A percentile compares a stretch with the other conserved stretches of the same genome.
Evolutionary conservation across 2,329 filamentous ascomycete species (phyloP).

Genomic region (Diaporthe humulicola): DNA sequence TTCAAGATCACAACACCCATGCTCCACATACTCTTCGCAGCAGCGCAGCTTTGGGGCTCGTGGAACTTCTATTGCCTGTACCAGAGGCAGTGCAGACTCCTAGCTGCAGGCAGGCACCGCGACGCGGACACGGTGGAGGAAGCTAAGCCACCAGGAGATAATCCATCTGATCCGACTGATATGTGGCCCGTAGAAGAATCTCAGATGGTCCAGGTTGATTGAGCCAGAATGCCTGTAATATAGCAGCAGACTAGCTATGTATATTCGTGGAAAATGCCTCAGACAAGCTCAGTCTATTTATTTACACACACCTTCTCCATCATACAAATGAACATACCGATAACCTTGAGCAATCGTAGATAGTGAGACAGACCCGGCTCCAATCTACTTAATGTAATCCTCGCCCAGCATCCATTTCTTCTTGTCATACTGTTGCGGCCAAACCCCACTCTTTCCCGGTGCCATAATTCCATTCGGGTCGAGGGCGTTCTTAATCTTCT

Average conservation of each 20-base stretch:
- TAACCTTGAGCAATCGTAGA: no score
- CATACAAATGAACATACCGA: neutral
- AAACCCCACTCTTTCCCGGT: constrained; percentile 61
- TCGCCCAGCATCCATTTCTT: constrained; percentile 24
- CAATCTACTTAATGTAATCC: constrained; percentile 11
- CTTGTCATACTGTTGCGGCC: constrained; percentile 48
- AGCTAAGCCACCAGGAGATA: neutral
- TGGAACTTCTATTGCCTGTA: constrained; percentile 27
- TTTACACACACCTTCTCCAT: neutral
- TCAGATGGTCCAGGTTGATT: neutral
- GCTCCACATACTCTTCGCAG: constrained; percentile 23
- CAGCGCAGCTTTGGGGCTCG: constrained; percentile 31
- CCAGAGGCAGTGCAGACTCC: neutral
- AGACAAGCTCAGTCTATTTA: neutral
- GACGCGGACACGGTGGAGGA: neutral
- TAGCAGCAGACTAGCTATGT: neutral
- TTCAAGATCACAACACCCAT: constrained; percentile 33
- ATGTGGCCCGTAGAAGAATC: neutral
- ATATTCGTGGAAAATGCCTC: neutral
- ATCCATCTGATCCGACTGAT: neutral
- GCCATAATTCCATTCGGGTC: constrained; percentile 60
- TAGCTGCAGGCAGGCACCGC: neutral
- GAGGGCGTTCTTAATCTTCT: constrained; percentile 54
- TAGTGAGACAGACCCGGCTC: neutral
- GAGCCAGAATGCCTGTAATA: neutral